Evolutionary conservation across 495 filamentous ascomycete genomes (phyloP), one percentile per base, ranked within the genome.

Genomic region (Geopyxis carbonaria): DNA sequence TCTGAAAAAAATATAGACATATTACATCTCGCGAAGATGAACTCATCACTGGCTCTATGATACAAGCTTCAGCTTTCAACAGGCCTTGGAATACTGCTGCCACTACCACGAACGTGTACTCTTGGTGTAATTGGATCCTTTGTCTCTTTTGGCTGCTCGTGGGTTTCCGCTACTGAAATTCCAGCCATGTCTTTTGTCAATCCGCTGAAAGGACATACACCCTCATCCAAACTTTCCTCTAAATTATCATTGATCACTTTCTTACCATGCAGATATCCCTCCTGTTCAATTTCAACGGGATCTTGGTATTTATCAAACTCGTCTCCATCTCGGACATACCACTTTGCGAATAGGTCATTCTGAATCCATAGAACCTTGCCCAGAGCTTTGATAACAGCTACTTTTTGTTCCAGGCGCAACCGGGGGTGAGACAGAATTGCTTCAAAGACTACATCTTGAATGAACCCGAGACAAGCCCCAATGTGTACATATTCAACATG

Each of bases 401-500:
- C 69, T 59, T 83, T 83, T 44, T 68, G 69, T 15, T 64, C 64
- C 23, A 78, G 58, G 5, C 64, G 62, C 15, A 82, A 59, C 0
- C 67, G 64, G 0, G 77, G 76, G 45, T 80, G 75, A 0, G 73
- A 78, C 29, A 84, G 61, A 34, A 84, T 68, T 9, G 78, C 79
- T 50, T 82, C 77, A 29, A 63, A 72, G 42, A 82, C 64, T n/a
- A 79, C 68, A 34, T 83, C 77, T 51, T 79, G 72, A 44, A 84
- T 75, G 47, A 73, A 78, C 0, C 69, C 70, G 1, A 83, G 66
- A 22, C 63, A 69, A 16, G 64, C 73, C 25, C 75, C 71, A 34
- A 83, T 74, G 57, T 84, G 78, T 24, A 83, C 65, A 50, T 79
- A 83, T 58, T 84, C 78, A 44, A 84, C 63, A 55, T 79, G 78